Evolutionary conservation across 306 rosid species (phyloP), one percentile per base, ranked within the genome.

Genomic region (Citrullus colocynthis): DNA sequence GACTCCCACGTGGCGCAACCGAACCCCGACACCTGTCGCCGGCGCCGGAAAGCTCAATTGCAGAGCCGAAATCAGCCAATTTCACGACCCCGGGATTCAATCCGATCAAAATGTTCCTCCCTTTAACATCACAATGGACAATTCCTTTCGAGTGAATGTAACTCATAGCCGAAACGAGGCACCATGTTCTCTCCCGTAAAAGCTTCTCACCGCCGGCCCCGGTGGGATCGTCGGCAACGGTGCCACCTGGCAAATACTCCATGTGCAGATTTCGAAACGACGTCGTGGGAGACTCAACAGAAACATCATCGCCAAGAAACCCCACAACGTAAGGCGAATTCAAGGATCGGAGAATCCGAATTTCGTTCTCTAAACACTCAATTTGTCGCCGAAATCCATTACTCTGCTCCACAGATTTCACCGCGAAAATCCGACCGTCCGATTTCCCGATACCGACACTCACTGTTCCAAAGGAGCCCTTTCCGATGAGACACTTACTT

Each of bases 71-170:
- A 49, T 95, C 96, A 0, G 91, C 90, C 24, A 95, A 94, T 81
- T 90, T 92, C 0, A 87, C 92, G 3, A 65, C 73, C n/a, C 9
- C 12, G 1, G 56, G 77, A 7, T 48, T 60, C 30, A 62, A 48
- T 52, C 89, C 82, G 41, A 92, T 80, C 48, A 95, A 83, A 51
- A 95, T 83, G 74, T 95, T 95, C 58, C 71, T 83, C 59, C 96
- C 97, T 48, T 95, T 92, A 3, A 95, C 95, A 76, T 95, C 98
- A 73, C 97, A 92, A 82, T 95, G 97, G 10, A 88, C 95, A 42
- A 95, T 45, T 66, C 97, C 89, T 4, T 12, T 79, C 9, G 88
- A 82, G 86, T 95, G 97, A 0, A 89, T 67, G 11, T 90, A 77
- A 13, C 72, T 76, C 78, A 95, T 71, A 52, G 98, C 98, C 75